Evolutionary conservation across 1,284 basidiomycete genomes (phyloP), one percentile per base, ranked within the genome.

Genomic region (Xerocomus amazonicus): DNA sequence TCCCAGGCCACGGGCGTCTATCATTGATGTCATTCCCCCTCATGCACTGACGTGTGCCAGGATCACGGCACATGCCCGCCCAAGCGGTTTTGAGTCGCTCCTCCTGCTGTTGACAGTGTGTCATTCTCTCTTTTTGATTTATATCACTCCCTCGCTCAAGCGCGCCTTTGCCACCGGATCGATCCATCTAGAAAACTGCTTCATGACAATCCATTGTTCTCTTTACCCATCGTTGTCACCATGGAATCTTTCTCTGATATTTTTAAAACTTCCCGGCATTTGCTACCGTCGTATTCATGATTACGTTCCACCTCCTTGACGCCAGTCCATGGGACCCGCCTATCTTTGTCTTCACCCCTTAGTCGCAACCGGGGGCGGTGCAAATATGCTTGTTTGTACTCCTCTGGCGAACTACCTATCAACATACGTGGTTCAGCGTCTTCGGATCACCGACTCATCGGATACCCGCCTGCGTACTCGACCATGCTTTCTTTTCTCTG

Each of bases 341-440:
- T 38, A 34, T 28, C 27, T 58, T 61, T 9, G 63, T 68, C 58
- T 67, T 69, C 13, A 68, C 62, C 61, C 63, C 68, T 3, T 60
- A 10, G 66, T 34, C 33, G 3, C 29, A 31, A 31, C 33, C 14
- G 14, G 33, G 6, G 33, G 14, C 14, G 33, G 33, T 31, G 9
- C 8, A 31, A 9, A 31, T 31, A 31, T 31, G 12, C 33, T 7
- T 31, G 29, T 8, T 7, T 31, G 29, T 6, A 12, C 29, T 12
- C 6, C 29, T 31, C 29, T 31, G 19, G 19, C 19, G 19, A 4
- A 23, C 19, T 23, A 2, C 19, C 19, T 23, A 23, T 23, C 19
- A 23, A 4, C 19, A 23, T 23, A 23, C 19, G 19, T 23, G 19
- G 19, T 23, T 4, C 4, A 23, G 19, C 4, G 4, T 4, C 19